These are phyloP conservation scores for Schizothecium vesticola DNA, from an alignment of 495 filamentous ascomycete species.

Conservation along the genomic window DNA sequence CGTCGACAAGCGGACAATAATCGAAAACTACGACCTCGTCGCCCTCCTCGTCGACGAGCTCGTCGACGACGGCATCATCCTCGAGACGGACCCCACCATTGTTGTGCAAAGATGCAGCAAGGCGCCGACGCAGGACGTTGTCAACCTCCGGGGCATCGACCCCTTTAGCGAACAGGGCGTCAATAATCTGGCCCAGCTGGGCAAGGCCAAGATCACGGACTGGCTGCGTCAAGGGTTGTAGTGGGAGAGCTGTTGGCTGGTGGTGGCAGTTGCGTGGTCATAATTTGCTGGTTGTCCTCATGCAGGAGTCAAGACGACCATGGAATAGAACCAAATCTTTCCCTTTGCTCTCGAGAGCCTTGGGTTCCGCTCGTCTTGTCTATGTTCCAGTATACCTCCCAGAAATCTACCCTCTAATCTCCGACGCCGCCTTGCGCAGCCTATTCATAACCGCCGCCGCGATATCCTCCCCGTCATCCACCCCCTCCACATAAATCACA, in stretches of 20 bases:
- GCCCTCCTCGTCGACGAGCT: constrained; percentile 93
- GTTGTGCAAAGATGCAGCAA: constrained; percentile 86
- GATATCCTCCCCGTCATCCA: constrained; percentile 72
- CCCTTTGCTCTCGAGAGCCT: background rate
- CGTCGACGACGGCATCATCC: constrained; percentile 91
- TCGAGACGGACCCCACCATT: constrained; percentile 92
- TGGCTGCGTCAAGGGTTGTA: constrained; percentile 76
- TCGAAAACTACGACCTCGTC: constrained; percentile 94
- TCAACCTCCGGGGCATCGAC: constrained; percentile 86
- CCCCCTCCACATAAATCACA: constrained; percentile 88
- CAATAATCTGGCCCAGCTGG: constrained; percentile 91
- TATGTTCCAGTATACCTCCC: constrained; percentile 3
- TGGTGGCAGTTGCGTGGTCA: background rate
- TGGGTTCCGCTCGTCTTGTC: background rate
- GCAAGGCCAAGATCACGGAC: constrained; percentile 86
- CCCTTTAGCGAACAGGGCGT: constrained; percentile 86
- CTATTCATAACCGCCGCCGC: constrained; percentile 97
- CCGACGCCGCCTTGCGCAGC: constrained; percentile 76
- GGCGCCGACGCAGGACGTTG: constrained; percentile 79
- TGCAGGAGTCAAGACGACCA: background rate
- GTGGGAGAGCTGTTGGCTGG: background rate
- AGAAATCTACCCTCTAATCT: constrained; percentile 40
- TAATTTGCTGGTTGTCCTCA: background rate
- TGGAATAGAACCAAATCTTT: background rate
- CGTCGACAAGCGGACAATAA: constrained; percentile 92